Evolutionary conservation across 169 alveolate genomes (phyloP), one percentile per base, ranked within the genome.

Genomic region (Plasmodium inui): DNA sequence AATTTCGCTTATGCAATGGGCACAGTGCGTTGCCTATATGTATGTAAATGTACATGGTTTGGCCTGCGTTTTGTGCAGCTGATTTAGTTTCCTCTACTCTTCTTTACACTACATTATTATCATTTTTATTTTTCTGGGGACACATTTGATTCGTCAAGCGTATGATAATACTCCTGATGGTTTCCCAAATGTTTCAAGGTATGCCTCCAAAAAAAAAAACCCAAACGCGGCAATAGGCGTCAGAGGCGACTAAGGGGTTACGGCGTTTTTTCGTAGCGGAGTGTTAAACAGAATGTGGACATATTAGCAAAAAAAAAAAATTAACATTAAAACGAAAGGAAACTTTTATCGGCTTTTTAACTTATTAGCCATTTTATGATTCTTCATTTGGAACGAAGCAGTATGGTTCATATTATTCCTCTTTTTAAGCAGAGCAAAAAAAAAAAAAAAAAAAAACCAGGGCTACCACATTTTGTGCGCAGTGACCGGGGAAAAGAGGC

Each of bases 171-270:
- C 61, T 12, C 61, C 6, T 50, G 61, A 6, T 50, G 61, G 22
- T 19, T 50, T 50, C 3, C 61, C 61, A 2, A 67, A 67, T 67
- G n/a, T 67, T 39, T n/a, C 37, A 67, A 10, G 37, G 30, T 67
- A 26, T 67, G 30, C 76, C 37, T 22, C 76, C 76, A 61, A 10
- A 67, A 61, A 61, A 67, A 67, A 67, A 67, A 67, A 67, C 0
- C 0, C 10, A 67, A 67, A 19, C 76, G 14, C n/a, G 1, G 76
- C 30, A 67, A 67, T 67, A 67, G n/a, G 37, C 39, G n/a, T 67
- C 76, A 67, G 76, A 28, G 76, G 76, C 30, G 76, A 67, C 37
- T 67, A 67, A 67, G 76, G 76, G 76, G 76, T 67, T 67, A 67
- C 3, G 76, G 32, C 76, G 39, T 0, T 67, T 26, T 67, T 67